Evolutionary conservation across 2,329 filamentous ascomycete species (phyloP).

Genomic region (Colletotrichum endophyticum): DNA sequence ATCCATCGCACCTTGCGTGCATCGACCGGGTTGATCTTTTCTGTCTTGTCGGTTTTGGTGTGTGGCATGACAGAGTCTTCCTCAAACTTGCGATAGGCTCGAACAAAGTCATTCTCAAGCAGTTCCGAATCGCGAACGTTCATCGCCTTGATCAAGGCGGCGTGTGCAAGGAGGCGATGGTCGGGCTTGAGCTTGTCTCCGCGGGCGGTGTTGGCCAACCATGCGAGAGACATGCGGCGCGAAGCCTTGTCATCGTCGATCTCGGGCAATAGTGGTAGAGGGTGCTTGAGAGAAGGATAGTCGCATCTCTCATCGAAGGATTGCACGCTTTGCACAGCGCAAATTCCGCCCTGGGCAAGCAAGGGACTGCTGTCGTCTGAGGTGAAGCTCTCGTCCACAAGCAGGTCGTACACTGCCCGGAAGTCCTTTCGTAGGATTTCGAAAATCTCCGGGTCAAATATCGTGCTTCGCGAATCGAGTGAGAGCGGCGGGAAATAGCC

Average conservation of each 20-base stretch:
- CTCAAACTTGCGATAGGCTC: slow-evolving; percentile 74
- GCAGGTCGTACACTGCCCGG: slow-evolving; percentile 70
- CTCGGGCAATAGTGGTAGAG: slow-evolving; percentile 70
- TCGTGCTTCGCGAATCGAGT: slow-evolving; percentile 38
- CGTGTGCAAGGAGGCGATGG: slow-evolving; percentile 53
- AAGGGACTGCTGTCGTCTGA: slow-evolving; percentile 54
- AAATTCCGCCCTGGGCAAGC: slow-evolving; percentile 69
- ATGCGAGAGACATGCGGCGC: slow-evolving; percentile 37
- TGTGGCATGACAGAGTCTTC: slow-evolving; percentile 56
- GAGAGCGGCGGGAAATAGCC: slow-evolving; percentile 73
- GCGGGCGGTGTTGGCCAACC: slow-evolving; percentile 37
- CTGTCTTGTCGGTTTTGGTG: slow-evolving; percentile 57
- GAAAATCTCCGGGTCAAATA: slow-evolving; percentile 65
- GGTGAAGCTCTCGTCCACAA: slow-evolving; percentile 68
- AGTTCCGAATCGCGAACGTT: slow-evolving; percentile 45
- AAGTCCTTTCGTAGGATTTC: slow-evolving; percentile 72
- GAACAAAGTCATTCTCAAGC: slow-evolving; percentile 62
- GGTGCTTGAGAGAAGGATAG: slow-evolving; percentile 65
- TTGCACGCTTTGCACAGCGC: slow-evolving; percentile 70
- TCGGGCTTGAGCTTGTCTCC: slow-evolving; percentile 50
- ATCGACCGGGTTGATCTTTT: slow-evolving; percentile 66
- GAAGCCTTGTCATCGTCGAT: slow-evolving; percentile 30
- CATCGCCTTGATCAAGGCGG: slow-evolving; percentile 56
- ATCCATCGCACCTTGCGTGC: slow-evolving; percentile 82
- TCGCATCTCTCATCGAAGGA: slow-evolving; percentile 68